Evolutionary conservation across 2,329 filamentous ascomycete genomes (phyloP).

Genomic region (Sordariomycetes sp.): DNA sequence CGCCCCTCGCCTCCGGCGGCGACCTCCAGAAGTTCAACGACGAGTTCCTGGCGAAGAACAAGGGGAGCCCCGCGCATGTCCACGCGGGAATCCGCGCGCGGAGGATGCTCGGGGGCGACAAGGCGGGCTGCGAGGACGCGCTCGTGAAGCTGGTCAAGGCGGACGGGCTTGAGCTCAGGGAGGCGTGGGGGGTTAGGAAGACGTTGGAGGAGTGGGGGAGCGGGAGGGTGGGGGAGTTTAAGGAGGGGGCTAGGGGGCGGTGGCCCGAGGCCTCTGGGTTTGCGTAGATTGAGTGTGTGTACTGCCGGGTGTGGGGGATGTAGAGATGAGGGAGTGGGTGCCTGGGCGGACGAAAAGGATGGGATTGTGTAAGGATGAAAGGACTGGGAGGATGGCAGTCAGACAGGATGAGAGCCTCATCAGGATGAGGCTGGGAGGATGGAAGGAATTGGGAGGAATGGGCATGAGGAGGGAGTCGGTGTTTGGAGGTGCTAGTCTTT

Average conservation of each 20-base stretch:
- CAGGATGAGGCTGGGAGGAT: too few relatives aligned
- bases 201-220: constrained; percentile 39
- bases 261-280: constrained; percentile 40
- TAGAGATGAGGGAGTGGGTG: neutral
- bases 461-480: too few relatives aligned
- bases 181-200: constrained; percentile 37
- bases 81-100: constrained; percentile 53
- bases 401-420: too few relatives aligned
- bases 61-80: constrained; percentile 49
- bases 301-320: neutral
- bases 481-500: too few relatives aligned
- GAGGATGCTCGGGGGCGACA: constrained; percentile 46
- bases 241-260: constrained; percentile 33
- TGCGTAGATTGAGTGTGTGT: constrained; percentile 13
- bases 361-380: too few relatives aligned
- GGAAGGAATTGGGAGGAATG: too few relatives aligned
- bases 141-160: constrained; percentile 48
- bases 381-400: too few relatives aligned
- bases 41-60: constrained; percentile 52
- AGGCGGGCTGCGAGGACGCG: constrained; percentile 47
- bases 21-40: constrained; percentile 56
- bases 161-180: constrained; percentile 37
- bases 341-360: neutral
- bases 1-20: constrained; percentile 18
- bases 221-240: constrained; percentile 34